These are phyloP conservation scores for Pterulicium gracile DNA, from an alignment of 1,284 basidiomycete genomes.

Conservation along the genomic window DNA sequence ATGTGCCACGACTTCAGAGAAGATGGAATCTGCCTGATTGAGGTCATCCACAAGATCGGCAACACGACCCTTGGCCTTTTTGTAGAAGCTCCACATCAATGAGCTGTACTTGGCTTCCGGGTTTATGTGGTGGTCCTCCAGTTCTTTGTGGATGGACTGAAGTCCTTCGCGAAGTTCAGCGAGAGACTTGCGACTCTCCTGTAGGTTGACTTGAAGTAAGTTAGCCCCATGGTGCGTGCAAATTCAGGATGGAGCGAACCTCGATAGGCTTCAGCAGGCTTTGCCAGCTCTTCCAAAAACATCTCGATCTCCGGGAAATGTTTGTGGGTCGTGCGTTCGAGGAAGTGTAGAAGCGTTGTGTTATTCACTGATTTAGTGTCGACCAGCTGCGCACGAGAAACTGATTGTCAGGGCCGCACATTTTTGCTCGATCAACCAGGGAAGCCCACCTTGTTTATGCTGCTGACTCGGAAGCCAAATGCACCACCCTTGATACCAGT, in stretches of 20 bases:
- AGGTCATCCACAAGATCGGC: conserved; percentile 81
- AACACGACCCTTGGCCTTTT: conserved; percentile 61
- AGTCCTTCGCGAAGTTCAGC: conserved; percentile 71
- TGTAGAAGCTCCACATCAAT: conserved; percentile 85
- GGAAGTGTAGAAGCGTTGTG: conserved; percentile 89
- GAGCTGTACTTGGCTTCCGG: conserved; percentile 70
- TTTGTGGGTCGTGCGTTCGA: conserved; percentile 82
- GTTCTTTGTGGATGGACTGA: conserved; percentile 65
- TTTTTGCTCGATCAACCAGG: not conserved
- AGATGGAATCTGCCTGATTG: conserved; percentile 70
- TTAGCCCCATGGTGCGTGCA: no score
- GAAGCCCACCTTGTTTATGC: conserved; percentile 81
- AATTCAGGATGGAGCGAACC: conserved; percentile 33
- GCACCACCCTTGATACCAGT: conserved; percentile 95
- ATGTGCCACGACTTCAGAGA: conserved; percentile 76
- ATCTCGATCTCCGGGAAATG: conserved; percentile 84
- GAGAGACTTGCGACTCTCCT: conserved; percentile 67
- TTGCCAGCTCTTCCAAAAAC: conserved; percentile 84
- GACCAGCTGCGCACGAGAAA: conserved; percentile 55
- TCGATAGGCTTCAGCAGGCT: conserved; percentile 89
- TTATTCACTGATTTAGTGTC: conserved; percentile 96
- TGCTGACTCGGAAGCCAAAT: conserved; percentile 94
- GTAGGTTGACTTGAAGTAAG: conserved; percentile 50
- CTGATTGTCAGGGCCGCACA: no score
- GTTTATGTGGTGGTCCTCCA: conserved; percentile 69